Base-by-base conservation (phyloP, 1,139 yeast genomes). In the Candida glucosophila region DNA sequence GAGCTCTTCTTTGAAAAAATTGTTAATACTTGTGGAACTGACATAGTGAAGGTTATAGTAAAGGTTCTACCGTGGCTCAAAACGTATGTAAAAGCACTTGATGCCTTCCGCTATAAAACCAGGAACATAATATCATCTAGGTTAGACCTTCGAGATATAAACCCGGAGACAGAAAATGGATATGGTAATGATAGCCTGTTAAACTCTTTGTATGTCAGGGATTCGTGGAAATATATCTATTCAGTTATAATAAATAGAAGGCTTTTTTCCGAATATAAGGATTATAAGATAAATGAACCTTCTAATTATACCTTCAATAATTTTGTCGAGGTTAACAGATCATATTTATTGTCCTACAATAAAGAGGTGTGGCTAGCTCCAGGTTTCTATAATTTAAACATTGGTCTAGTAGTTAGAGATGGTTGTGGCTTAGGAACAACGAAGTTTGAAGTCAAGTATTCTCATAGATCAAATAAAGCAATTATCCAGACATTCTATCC, bases 381-480 rank as follows among this genome's bases (percentile, higher is more conserved):
- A 0, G 81, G 78, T 2, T 39, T 40, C 4, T 74, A 74, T 41
- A 70, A 69, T 32, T 47, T 65, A 12, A 62, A 63, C 34, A 56
- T 74, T 24, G 79, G 74, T 0, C 40, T 75, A 12, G 65, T 69
- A 4, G 53, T 72, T 9, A 66, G 67, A 25, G 59, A 58, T 25
- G 72, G 74, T 0, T 56, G 61, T 34, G 81, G 81, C 0, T 44
- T 75, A 15, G 79, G 79, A 2, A 73, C 79, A 6, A 69, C 77
- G 10, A 65, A 66, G 36, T 73, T 74, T 40, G 72, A 63, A 35
- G 49, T 75, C 3, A 49, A 36, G 29, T 58, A 40, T 36, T 44
- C 33, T 32, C 42, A 48, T 23, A 49, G 36, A 16, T 28, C 36
- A 12, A 49, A 46, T 5, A 36, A 44, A 10, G 32, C 39, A 11